Evolutionary conservation across 2,329 filamentous ascomycete genomes (phyloP), one percentile per base, ranked within the genome.

Genomic region (Colletotrichum eremochloae): DNA sequence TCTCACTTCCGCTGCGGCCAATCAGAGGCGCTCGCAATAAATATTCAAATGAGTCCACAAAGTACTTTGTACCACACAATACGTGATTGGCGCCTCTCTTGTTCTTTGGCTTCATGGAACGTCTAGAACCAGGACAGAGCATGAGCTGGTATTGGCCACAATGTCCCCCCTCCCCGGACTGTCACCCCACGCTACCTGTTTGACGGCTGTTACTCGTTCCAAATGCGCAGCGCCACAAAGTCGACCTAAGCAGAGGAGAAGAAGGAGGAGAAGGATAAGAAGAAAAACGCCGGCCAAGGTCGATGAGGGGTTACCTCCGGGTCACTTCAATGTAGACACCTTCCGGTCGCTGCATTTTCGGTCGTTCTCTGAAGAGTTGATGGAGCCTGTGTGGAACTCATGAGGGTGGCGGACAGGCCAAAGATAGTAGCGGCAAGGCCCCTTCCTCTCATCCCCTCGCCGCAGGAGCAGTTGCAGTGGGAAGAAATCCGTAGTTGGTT

Each of bases 351-450:
- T 11, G 48, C 57, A 46, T 36, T 40, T 55, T 56, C 40, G 31
- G 29, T 33, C 42, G 50, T 56, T 68, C 42, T 52, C 58, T 71
- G 46, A 56, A 46, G 52, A 60, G 46, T 24, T 5, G 55, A 40
- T 20, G 63, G 60, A 61, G 69, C 60, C 60, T 65, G 70, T 44
- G 70, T 72, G 70, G 60, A 64, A 66, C 48, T 56, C 44, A 50
- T 46, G 56, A 42, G 66, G 56, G 61, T 63, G 66, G 60, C 48
- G 33, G 66, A 44, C 48, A 52, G 56, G n/a, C 12, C 66, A 61
- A 61, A 55, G 57, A 18, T 58, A 44, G 60, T 60, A 60, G 53
- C 38, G 58, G 44, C 68, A 60, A 63, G 36, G 42, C 65, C 36
- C 42, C 42, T 63, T 58, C 42, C 52, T 68, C 44, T 56, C 65